Base-by-base conservation (phyloP, 495 filamentous ascomycete genomes). In the Chaetomidium leptoderma region DNA sequence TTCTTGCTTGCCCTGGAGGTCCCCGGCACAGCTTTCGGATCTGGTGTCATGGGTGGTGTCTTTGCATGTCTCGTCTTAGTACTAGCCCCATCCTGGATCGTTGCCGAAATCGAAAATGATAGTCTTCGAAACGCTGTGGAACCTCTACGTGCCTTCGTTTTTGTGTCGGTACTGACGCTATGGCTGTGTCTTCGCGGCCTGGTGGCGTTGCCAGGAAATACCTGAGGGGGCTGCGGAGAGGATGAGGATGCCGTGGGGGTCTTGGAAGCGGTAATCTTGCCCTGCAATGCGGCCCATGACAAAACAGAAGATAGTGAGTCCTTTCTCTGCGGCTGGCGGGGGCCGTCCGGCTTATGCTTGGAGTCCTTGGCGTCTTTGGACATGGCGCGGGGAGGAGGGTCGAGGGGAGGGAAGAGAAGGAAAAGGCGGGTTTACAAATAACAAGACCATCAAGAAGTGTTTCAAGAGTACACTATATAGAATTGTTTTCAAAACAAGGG, bases 91-190 rank as follows among this genome's bases (percentile, higher is more conserved):
- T 61, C 56, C 53, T 61, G 50, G 50, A 53, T 60, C 16, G 51
- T 57, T 44, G 59, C 19, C 45, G 56, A 35, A 23, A 48, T 58
- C 52, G 63, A 59, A 24, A 70, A 61, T 11, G 65, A 70, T 23
- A 61, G 60, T 52, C 50, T 60, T 53, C 68, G 66, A 59, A 62
- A 59, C 26, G 64, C 52, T 36, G 55, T 58, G 58, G 68, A 70
- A 44, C 49, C 60, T 58, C 43, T 63, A 67, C 66, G 68, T 67
- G 66, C 64, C 68, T 67, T 70, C 60, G 63, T 63, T 53, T 70
- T 67, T 30, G 37, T 27, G 44, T 66, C 66, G 47, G 23, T 36
- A 40, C 59, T 59, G 54, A 49, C n/a, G 49, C 64, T 60, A 26
- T 66, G 60, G 60, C 68, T 70, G 63, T 69, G 62, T 44, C 68